Evolutionary conservation across 169 alveolate genomes (phyloP), one percentile per base, ranked within the genome.

Genomic region (Eimeria necatrix): DNA sequence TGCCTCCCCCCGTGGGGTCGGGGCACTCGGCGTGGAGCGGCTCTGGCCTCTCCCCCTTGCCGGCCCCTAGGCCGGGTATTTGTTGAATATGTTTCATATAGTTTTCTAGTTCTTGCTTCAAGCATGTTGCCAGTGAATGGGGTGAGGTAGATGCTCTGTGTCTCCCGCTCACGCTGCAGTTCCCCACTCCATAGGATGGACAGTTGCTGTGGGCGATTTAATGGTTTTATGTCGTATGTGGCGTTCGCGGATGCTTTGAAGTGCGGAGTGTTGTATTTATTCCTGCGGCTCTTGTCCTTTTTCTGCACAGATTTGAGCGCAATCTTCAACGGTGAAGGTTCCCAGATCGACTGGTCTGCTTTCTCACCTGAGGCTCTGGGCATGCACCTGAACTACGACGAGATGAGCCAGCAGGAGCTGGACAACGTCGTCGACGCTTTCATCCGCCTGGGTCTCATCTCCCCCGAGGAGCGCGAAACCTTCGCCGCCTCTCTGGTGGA

Each of bases 311-410:
- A 80, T 48, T 5, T 80, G 49, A 22, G 49, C 71, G 70, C 64
- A 41, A n/a, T 52, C 22, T 80, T 80, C 51, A 22, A 48, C 51
- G 49, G 24, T n/a, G 60, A 51, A 0, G 64, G 20, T 16, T 8
- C 48, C 49, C 20, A 80, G 51, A 4, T 80, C 48, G 71, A 80
- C 89, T 80, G 89, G 89, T 4, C 16, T 7, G 5, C 3, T 10
- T 48, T 80, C 53, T 80, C 89, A 32, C 89, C 89, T 22, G 64
- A 48, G 48, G 89, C 89, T 10, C 89, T 80, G 8, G 89, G 89
- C 64, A 80, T 80, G 89, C 64, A 80, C 48, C 49, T 80, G 70
- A 52, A 48, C 70, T 80, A 26, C 70, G 89, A 80, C 71, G 89
- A 80, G 49, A 80, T 80, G 89, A 80, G 71, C 89, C 18, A 24